Base-by-base conservation (phyloP, 768 basidiomycete species). In the Exidia glandulosa region DNA sequence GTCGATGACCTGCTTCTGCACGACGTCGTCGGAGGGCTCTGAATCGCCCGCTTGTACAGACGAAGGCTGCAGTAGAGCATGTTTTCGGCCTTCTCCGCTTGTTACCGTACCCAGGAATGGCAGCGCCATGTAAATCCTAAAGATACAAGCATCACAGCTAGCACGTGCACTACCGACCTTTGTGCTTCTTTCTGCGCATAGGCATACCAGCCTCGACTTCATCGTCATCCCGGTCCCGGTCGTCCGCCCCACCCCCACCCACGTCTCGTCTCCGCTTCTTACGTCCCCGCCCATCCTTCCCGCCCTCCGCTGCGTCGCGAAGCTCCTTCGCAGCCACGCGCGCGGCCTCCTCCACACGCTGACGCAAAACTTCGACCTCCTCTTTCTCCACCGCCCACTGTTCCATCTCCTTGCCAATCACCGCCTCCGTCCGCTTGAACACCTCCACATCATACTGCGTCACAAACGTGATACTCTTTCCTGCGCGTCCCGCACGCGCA, bases 391-490 rank as follows among this genome's bases (percentile, higher is more conserved):
- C 86, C 10, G 86, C 85, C 79, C 88, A 98, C 36, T 87, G 74
- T 57, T 86, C 87, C 85, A 99, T 88, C 72, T 93, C 90, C 75
- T 95, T 95, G 41, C 84, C 94, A 25, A 88, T 85, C 6, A 95
- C 93, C 25, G 82, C 78, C 71, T 99, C 96, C 68, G 98, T 97
- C 9, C 96, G 86, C 72, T 96, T 93, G 3, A 97, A 74, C 50
- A 97, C 80, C 73, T 98, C 96, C 59, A 99, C 93, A 65, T 99
- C 96, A 72, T 98, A 99, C 73, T 99, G 96, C 4, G 95, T 92
- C 27, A 97, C 94, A 45, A 99, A 81, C n/a, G 94, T 96, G 66
- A 99, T 89, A 1, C 91, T 87, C 75, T 97, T 97, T 48, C 96
- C 96, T 1, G 93, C 85, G 47, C 96, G 84, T n/a, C 96, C 96